These are phyloP conservation scores for Aspergillus oerlinghausenensis DNA, from an alignment of 2,329 filamentous ascomycete genomes.

Conservation along the genomic window DNA sequence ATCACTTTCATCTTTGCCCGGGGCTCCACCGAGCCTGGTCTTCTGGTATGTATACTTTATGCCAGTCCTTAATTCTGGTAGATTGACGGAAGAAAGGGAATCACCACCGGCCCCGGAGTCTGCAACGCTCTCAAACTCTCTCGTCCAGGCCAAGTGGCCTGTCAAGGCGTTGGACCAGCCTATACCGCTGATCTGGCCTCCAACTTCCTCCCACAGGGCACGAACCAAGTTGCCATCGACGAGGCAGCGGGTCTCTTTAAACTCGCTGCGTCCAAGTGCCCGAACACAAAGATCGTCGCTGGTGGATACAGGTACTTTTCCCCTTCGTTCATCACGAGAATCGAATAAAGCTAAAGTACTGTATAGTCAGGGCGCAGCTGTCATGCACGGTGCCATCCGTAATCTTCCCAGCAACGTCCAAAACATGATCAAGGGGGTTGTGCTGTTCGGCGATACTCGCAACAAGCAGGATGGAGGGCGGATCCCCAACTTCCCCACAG, in stretches of 20 bases:
- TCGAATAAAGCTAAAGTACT: not conserved
- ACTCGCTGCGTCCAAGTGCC: constrained; percentile 9
- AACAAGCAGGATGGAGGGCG: constrained; percentile 14
- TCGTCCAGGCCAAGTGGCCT: constrained; percentile 4
- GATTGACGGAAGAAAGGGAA: not conserved
- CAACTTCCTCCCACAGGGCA: constrained; percentile 10
- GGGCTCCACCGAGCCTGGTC: constrained; percentile 47
- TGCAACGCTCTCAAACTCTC: constrained; percentile 2
- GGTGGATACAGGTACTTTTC: constrained; percentile 9
- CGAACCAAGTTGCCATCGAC: constrained; percentile 4
- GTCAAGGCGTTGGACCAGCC: constrained; percentile 11
- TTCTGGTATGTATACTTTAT: constrained; percentile 34
- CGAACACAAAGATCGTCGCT: constrained; percentile 10
- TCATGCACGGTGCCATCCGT: constrained; percentile 39
- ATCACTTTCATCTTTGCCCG: constrained; percentile 48
- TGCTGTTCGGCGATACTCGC: constrained; percentile 37
- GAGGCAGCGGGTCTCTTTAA: constrained; percentile 9
- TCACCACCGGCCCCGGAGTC: constrained; percentile 4
- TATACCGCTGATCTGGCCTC: constrained; percentile 8
- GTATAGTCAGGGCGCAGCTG: constrained; percentile 39
- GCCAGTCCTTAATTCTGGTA: not conserved
- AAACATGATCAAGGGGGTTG: constrained; percentile 35
- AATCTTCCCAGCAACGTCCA: constrained; percentile 23
- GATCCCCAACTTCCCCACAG: constrained; percentile 17
- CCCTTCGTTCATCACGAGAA: not conserved